Evolutionary conservation across 73 alveolate species (phyloP), one percentile per base, ranked within the genome.

Genomic region (Paramecium caudatum): DNA sequence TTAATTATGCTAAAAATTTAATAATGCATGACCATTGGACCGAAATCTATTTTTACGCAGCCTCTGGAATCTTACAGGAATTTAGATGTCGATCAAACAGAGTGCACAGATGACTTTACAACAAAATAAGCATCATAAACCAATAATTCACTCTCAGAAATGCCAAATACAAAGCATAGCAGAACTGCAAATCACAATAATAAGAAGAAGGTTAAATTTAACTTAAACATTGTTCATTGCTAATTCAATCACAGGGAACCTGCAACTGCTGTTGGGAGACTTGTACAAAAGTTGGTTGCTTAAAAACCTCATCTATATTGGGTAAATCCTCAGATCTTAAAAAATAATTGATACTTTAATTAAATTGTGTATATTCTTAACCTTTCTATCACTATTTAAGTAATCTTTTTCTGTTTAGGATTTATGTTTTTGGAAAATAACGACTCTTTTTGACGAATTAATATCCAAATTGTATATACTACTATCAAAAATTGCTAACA

Each of bases 291-390:
- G 50, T 37, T 68, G 50, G 19, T 68, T 12, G 34, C 25, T 34
- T 32, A 32, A 32, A 34, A 68, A 37, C 84, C 84, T 32, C 5
- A 37, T 68, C 61, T 68, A 3, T 30, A 68, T 2, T 68, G 84
- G 84, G 84, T 68, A 37, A 68, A 68, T 68, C 84, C 84, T 12
- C 34, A 68, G 50, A 33, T 68, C 19, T 55, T 27, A 23, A 55
- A 55, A 55, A 55, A 23, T 23, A 27, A 10, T 21, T 49, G 80
- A 55, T 55, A 27, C 45, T 55, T 27, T 27, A 19, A 19, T 55
- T 55, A n/a, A n/a, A n/a, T n/a, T n/a, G n/a, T n/a, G n/a, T n/a
- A n/a, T n/a, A n/a, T n/a, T n/a, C n/a, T n/a, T n/a, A n/a, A n/a
- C n/a, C n/a, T n/a, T n/a, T n/a, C n/a, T n/a, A n/a, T n/a, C n/a